phyloP scores from a whole-genome alignment of 2,329 filamentous ascomycete genomes.

The Parascedosporium putredinis region DNA sequence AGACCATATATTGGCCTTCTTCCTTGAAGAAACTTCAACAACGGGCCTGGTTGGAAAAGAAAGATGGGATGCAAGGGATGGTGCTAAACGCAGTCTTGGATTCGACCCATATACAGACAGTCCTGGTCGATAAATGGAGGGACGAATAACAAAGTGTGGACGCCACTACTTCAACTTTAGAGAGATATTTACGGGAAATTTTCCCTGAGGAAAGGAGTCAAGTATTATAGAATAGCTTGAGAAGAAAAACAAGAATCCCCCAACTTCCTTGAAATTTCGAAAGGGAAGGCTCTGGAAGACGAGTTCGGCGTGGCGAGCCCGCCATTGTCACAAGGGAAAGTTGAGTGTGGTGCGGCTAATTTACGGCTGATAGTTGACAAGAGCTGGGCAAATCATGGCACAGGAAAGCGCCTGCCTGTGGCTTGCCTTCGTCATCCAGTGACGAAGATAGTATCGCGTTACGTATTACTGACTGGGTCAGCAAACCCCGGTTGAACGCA shows the following conservation, averaged over 20 bases:
- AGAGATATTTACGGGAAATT: no score
- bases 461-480: slow-evolving; percentile 6
- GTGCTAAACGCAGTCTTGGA: slow-evolving; percentile 38
- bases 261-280: no score
- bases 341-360: neutral
- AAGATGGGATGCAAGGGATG: slow-evolving; percentile 31
- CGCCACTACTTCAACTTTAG: no score
- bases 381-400: neutral
- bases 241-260: no score
- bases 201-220: no score
- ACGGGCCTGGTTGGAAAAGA: slow-evolving; percentile 37
- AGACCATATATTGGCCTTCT: slow-evolving; percentile 82
- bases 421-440: slow-evolving; percentile 7
- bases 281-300: slow-evolving; percentile 4
- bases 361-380: neutral
- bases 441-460: slow-evolving; percentile 5
- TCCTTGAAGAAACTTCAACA: slow-evolving; percentile 54
- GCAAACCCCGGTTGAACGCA: neutral
- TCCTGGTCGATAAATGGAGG: neutral
- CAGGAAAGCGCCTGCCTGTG: neutral
- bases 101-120: slow-evolving; percentile 46
- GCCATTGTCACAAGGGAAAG: no score
- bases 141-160: neutral
- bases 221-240: no score
- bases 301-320: slow-evolving; percentile 1